Evolutionary conservation across 2,329 filamentous ascomycete genomes (phyloP).

Genomic region (Fusarium domesticum): DNA sequence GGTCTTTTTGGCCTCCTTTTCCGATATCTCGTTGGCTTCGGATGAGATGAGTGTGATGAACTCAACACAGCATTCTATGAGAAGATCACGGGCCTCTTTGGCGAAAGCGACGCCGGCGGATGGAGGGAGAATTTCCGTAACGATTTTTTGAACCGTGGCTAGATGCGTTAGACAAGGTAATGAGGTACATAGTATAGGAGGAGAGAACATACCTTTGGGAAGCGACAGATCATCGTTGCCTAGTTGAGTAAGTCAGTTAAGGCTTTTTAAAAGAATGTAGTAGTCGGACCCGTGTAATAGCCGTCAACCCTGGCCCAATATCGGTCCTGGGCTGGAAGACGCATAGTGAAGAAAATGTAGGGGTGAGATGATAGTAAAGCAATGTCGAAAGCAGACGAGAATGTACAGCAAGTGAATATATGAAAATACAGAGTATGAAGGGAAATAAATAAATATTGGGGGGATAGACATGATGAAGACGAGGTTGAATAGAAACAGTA

Average conservation of each 20-base stretch:
- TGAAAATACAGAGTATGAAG: no score
- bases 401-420: no score
- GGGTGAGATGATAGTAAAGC: neutral
- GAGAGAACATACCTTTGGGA: conserved; percentile 58
- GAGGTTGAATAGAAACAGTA: no score
- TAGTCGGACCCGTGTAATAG: conserved; percentile 19
- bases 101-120: conserved; percentile 78
- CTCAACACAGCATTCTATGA: conserved; percentile 98
- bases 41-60: conserved; percentile 99
- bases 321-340: conserved; percentile 21
- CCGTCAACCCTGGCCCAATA: conserved; percentile 30
- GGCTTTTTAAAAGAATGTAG: neutral
- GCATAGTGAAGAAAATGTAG: conserved; percentile 13
- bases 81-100: conserved; percentile 88
- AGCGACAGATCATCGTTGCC: conserved; percentile 62
- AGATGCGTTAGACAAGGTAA: conserved; percentile 22
- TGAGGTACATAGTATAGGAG: no score
- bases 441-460: no score
- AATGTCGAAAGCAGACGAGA: neutral
- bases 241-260: conserved; percentile 39
- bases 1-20: conserved; percentile 98
- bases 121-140: conserved; percentile 84
- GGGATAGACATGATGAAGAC: no score
- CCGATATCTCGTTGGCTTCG: conserved; percentile 97
- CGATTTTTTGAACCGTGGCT: conserved; percentile 79